Conservation (phyloP, 2,329 filamentous ascomycete species). For the Calonectria fujianensis region DNA sequence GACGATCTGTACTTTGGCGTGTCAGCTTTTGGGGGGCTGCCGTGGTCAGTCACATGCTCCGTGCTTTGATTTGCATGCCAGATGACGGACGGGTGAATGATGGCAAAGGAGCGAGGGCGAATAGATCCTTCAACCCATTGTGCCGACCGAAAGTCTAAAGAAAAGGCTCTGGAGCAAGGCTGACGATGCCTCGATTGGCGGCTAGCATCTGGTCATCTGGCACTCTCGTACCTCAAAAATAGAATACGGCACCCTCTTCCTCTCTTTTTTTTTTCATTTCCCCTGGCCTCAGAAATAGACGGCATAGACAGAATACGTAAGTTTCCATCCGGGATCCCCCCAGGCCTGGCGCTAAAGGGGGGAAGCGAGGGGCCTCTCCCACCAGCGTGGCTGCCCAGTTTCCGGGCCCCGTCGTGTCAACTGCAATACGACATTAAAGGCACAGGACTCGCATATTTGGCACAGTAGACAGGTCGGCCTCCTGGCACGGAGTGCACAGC, state of each 20-base stretch:
- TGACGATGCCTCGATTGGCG: neutral
- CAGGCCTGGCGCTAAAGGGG: conserved; percentile 32
- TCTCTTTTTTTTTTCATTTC: conserved; percentile 13
- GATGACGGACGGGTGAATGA: neutral
- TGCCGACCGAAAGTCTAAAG: conserved; percentile 11
- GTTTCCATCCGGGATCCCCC: conserved; percentile 10
- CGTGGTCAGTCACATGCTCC: conserved; percentile 35
- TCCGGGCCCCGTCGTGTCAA: conserved; percentile 29
- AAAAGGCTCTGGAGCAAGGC: conserved; percentile 12
- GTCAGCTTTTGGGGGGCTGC: conserved; percentile 5
- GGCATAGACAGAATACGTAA: conserved; percentile 19
- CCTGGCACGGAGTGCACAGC: conserved; percentile 33
- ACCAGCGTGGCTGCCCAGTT: conserved; percentile 6
- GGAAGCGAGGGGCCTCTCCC: conserved; percentile 16
- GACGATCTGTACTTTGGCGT: conserved; percentile 27
- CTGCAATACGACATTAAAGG: conserved; percentile 34
- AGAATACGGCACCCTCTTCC: neutral
- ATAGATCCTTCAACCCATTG: neutral
- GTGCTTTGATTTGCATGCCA: conserved; percentile 26
- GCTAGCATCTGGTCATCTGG: neutral
- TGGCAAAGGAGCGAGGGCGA: neutral
- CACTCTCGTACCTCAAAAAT: neutral
- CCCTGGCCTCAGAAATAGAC: conserved; percentile 1
- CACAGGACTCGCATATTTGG: conserved; percentile 10
- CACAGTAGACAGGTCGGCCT: neutral